Percentiles rank a stretch among this genome's conserved stretches.
These are phyloP conservation scores for Urochloa ruziziensis DNA, from an alignment of 176 grass and related monocot species.

Conservation along the genomic window DNA sequence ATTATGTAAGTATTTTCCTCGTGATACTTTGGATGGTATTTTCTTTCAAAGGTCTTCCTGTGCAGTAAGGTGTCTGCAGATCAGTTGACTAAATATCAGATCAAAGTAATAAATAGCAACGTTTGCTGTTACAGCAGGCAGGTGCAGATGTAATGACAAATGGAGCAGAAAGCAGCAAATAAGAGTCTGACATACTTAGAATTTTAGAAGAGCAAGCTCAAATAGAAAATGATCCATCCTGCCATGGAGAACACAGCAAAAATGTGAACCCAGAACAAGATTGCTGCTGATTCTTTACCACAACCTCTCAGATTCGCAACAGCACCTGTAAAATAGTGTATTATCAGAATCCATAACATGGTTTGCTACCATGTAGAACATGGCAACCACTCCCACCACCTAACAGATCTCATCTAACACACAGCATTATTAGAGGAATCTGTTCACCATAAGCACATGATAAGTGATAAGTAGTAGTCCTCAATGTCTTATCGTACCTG, in stretches of 20 bases:
- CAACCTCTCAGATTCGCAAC: constrained; percentile 91
- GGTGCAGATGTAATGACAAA: background rate
- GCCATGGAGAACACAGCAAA: constrained; percentile 97
- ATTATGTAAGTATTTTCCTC: background rate
- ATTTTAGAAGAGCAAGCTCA: constrained; percentile 86
- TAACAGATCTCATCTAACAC: constrained; percentile 33
- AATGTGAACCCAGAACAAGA: constrained; percentile 99
- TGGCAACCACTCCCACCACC: background rate
- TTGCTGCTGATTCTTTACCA: constrained; percentile 92
- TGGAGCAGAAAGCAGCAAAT: background rate
- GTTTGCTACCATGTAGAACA: constrained; percentile 35
- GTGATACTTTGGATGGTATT: background rate
- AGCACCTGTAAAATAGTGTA: constrained; percentile 57
- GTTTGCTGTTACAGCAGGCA: background rate
- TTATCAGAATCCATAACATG: constrained; percentile 13
- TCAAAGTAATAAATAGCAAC: background rate
- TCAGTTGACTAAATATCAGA: background rate
- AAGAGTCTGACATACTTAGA: constrained; percentile 39
- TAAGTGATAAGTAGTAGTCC: background rate
- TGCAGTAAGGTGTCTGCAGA: constrained; percentile 16
- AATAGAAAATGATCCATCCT: constrained; percentile 87
- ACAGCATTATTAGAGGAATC: constrained; percentile 8
- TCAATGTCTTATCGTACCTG: constrained; percentile 54
- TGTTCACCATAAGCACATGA: constrained; percentile 14
- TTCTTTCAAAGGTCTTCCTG: constrained; percentile 1